A percentile compares a stretch with the other conserved stretches of the same genome.
Conservation (phyloP, 345 rosid genomes). For the Turritis glabra region DNA sequence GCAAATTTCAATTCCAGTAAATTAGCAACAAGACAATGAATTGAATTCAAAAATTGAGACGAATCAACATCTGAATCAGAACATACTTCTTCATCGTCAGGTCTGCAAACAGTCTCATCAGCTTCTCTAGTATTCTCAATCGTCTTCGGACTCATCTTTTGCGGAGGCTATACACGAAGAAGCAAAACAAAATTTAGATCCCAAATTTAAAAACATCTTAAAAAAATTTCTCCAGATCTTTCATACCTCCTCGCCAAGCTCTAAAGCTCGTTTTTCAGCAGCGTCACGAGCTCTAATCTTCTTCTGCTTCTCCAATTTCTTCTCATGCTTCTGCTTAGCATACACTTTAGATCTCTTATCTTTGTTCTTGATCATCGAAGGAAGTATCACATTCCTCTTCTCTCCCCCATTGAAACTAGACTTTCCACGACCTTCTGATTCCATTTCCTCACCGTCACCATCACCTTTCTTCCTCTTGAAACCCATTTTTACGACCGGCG, state of each 20-base stretch:
- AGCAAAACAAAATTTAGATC: not conserved
- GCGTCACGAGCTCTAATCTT: constrained; percentile 78
- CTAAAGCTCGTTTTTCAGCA: constrained; percentile 72
- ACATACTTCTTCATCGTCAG: constrained; percentile 88
- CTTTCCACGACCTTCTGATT: constrained; percentile 24
- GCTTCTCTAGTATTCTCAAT: constrained; percentile 91
- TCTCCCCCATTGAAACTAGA: constrained; percentile 9
- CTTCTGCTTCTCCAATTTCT: constrained; percentile 90
- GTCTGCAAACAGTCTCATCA: constrained; percentile 89
- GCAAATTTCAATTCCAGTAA: not conserved
- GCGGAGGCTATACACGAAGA: constrained; percentile 59
- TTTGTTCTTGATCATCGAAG: constrained; percentile 90
- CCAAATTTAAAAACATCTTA: not conserved
- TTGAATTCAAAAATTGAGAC: not conserved
- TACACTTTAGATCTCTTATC: constrained; percentile 82
- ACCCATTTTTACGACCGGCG: constrained; percentile 41
- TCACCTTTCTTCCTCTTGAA: constrained; percentile 52
- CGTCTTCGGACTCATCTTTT: constrained; percentile 69
- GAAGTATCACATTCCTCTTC: constrained; percentile 65
- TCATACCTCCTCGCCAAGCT: constrained; percentile 94
- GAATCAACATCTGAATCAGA: not conserved
- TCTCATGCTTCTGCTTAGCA: constrained; percentile 76
- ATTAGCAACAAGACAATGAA: not conserved
- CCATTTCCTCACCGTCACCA: constrained; percentile 36
- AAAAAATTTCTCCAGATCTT: not conserved